phyloP scores from a whole-genome alignment of 169 alveolate species.

The Sarcocystis neurona region DNA sequence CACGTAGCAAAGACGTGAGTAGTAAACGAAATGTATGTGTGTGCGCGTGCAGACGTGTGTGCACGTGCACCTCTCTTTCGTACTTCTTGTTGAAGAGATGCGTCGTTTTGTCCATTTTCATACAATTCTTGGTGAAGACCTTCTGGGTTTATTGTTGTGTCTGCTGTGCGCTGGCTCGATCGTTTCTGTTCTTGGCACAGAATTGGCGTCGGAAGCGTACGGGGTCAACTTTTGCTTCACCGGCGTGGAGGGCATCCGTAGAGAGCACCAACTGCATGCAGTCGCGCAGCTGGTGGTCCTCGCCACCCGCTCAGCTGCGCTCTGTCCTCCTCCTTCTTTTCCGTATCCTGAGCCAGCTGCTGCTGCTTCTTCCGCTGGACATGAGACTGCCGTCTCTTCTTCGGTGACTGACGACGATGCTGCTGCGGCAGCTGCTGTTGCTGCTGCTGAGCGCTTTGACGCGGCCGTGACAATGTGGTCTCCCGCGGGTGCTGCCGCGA shows the following conservation, averaged over 20 bases:
- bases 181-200: neutral
- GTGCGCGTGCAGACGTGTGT: neutral
- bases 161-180: neutral
- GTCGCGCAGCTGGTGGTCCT: conserved; percentile 67
- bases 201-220: conserved; percentile 51
- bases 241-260: conserved; percentile 65
- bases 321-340: neutral
- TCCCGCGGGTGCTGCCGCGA: too few relatives aligned
- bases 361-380: too few relatives aligned
- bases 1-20: too few relatives aligned
- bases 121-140: too few relatives aligned
- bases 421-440: neutral
- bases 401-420: too few relatives aligned
- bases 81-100: neutral
- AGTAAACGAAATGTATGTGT: neutral
- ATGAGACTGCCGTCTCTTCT: too few relatives aligned
- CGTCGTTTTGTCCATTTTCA: too few relatives aligned
- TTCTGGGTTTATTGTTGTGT: too few relatives aligned
- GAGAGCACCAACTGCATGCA: conserved; percentile 61
- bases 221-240: conserved; percentile 60
- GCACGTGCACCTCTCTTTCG: neutral
- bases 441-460: neutral
- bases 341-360: too few relatives aligned
- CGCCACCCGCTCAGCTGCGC: conserved; percentile 33
- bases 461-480: neutral